Percentiles rank a stretch among this genome's conserved stretches.
Conservation (phyloP, 345 rosid species). For the Salix viminalis region DNA sequence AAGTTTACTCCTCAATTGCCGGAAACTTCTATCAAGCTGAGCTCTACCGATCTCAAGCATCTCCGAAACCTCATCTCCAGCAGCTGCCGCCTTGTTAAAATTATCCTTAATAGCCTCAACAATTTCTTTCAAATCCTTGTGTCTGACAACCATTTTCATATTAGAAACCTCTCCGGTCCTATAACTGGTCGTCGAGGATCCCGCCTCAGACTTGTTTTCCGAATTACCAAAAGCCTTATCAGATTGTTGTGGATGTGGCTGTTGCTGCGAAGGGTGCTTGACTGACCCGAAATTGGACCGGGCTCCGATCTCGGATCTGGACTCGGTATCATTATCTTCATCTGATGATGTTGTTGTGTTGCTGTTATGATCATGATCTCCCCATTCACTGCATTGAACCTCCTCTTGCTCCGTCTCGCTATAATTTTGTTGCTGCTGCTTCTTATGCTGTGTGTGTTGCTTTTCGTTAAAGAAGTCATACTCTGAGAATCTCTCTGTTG, state of each 20-base stretch:
- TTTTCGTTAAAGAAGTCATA: slow-evolving; percentile 44
- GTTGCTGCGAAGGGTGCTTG: slow-evolving; percentile 17
- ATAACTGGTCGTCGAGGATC: slow-evolving; percentile 49
- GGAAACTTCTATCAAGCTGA: slow-evolving; percentile 89
- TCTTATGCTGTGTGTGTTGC: not conserved
- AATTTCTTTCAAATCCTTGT: slow-evolving; percentile 86
- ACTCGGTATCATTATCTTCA: slow-evolving; percentile 40
- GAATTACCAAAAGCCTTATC: slow-evolving; percentile 19
- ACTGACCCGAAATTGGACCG: slow-evolving; percentile 53
- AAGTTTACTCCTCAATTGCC: slow-evolving; percentile 71
- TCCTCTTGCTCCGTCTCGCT: slow-evolving; percentile 79
- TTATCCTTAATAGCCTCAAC: slow-evolving; percentile 75
- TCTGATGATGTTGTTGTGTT: slow-evolving; percentile 49
- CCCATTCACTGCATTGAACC: slow-evolving; percentile 98
- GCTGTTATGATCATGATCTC: slow-evolving; percentile 57
- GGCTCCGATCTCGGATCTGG: slow-evolving; percentile 67
- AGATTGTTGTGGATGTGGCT: slow-evolving; percentile 7
- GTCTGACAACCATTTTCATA: slow-evolving; percentile 84
- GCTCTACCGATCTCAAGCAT: slow-evolving; percentile 85
- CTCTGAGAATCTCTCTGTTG: slow-evolving; percentile 51
- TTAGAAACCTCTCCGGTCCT: slow-evolving; percentile 50
- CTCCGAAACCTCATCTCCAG: slow-evolving; percentile 77
- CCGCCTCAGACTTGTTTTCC: slow-evolving; percentile 45
- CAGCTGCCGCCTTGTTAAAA: slow-evolving; percentile 74
- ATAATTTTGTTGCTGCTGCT: slow-evolving; percentile 4